Conservation (phyloP, 306 rosid species). For the Corylus heterophylla region DNA sequence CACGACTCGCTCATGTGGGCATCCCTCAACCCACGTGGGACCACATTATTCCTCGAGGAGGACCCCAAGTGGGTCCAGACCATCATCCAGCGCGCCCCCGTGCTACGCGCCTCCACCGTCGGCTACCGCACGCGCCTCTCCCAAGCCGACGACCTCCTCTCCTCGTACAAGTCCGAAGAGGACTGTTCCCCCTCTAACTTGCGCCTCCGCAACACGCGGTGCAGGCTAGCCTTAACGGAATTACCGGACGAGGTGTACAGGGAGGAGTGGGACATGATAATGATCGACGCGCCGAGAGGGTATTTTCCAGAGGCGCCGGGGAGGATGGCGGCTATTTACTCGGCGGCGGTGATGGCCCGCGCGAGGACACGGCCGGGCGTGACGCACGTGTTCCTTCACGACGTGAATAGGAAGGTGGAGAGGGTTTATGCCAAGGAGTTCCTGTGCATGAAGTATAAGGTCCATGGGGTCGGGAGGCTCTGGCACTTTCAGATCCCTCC, state of each 20-base stretch:
- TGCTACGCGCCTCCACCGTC: constrained; percentile 47
- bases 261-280: constrained; percentile 78
- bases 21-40: constrained; percentile 73
- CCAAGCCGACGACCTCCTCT: constrained; percentile 40
- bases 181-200: constrained; percentile 32
- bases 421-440: constrained; percentile 61
- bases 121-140: constrained; percentile 58
- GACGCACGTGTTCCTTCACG: constrained; percentile 85
- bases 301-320: constrained; percentile 60
- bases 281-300: constrained; percentile 87
- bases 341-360: constrained; percentile 85
- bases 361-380: constrained; percentile 57
- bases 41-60: constrained; percentile 79
- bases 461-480: constrained; percentile 62
- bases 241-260: constrained; percentile 57
- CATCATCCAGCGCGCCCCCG: constrained; percentile 49
- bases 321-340: constrained; percentile 77
- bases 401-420: constrained; percentile 71
- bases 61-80: constrained; percentile 67
- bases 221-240: constrained; percentile 50
- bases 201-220: constrained; percentile 30
- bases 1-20: constrained; percentile 93
- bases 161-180: constrained; percentile 40
- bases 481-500: constrained; percentile 82
- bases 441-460: constrained; percentile 66